Evolutionary conservation across 31 red algal genomes (phyloP).

Genomic region (Bonnemaisonia californica): DNA sequence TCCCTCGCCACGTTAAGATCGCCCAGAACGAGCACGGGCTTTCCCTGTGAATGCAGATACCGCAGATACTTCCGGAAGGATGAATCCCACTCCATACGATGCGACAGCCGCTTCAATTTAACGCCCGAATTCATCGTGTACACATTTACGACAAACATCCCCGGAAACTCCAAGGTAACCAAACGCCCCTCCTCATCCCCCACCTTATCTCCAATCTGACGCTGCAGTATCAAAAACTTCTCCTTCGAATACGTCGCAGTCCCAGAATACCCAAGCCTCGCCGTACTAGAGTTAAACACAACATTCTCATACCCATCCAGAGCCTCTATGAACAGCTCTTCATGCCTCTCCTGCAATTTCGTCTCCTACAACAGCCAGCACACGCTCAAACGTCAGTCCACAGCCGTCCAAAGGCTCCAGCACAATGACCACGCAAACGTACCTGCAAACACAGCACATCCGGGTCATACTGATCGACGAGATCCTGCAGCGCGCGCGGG

Average conservation of each 20-base stretch:
- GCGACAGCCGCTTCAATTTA: conserved; percentile 2
- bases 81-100: conserved; percentile 41
- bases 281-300: conserved; percentile 50
- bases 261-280: conserved; percentile 42
- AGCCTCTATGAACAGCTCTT: conserved; percentile 18
- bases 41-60: conserved; percentile 19
- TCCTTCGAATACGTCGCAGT: conserved; percentile 27
- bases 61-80: conserved; percentile 39
- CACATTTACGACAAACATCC: conserved; percentile 35
- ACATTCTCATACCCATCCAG: conserved; percentile 8
- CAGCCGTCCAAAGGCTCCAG: background rate
- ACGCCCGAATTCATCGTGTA: conserved; percentile 37
- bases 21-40: conserved; percentile 47
- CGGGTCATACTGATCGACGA: conserved; percentile 36
- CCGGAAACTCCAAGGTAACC: conserved; percentile 27
- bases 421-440: background rate
- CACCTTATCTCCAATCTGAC: conserved; percentile 16
- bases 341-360: conserved; percentile 38
- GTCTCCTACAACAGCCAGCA: conserved; percentile 20
- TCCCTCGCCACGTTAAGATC: conserved; percentile 54
- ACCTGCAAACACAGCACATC: conserved; percentile 58
- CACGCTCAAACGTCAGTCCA: background rate
- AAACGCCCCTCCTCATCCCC: conserved; percentile 49
- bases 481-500: conserved; percentile 21
- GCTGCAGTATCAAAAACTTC: conserved; percentile 12